These are phyloP conservation scores for Debaryomyces nepalensis DNA, from an alignment of 1,139 yeast genomes.

Conservation along the genomic window DNA sequence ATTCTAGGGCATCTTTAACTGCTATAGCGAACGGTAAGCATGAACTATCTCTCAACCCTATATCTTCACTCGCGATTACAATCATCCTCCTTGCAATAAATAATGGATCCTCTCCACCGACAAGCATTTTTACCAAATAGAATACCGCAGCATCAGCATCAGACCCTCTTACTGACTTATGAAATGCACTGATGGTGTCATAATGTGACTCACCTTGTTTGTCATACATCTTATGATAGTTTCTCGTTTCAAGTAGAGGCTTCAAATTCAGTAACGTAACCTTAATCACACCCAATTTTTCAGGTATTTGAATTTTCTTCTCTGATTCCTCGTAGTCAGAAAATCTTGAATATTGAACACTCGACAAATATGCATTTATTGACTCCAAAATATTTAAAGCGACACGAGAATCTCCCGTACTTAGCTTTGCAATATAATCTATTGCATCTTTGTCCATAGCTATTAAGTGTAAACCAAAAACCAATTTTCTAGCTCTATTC, in stretches of 20 bases:
- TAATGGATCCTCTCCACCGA: slow-evolving; percentile 92
- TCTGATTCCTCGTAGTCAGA: slow-evolving; percentile 23
- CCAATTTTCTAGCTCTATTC: slow-evolving; percentile 57
- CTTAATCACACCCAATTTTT: slow-evolving; percentile 35
- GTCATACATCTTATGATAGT: slow-evolving; percentile 73
- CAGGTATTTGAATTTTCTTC: slow-evolving; percentile 22
- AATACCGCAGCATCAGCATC: slow-evolving; percentile 89
- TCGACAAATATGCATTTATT: slow-evolving; percentile 47
- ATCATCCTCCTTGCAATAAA: slow-evolving; percentile 93
- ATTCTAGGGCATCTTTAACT: slow-evolving; percentile 84
- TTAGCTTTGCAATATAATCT: slow-evolving; percentile 71
- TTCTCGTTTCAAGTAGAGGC: slow-evolving; percentile 40
- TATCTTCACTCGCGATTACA: slow-evolving; percentile 88
- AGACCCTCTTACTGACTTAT: slow-evolving; percentile 86
- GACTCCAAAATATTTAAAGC: slow-evolving; percentile 76
- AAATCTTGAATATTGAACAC: slow-evolving; percentile 29
- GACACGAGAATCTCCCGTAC: slow-evolving; percentile 88
- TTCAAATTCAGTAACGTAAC: slow-evolving; percentile 42
- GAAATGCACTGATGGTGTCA: slow-evolving; percentile 93
- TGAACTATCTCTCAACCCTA: slow-evolving; percentile 80
- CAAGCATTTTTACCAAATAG: slow-evolving; percentile 83
- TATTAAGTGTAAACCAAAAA: slow-evolving; percentile 47
- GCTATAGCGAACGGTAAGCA: slow-evolving; percentile 88
- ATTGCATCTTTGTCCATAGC: slow-evolving; percentile 61
- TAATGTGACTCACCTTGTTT: slow-evolving; percentile 90